A percentile compares a stretch with the other conserved stretches of the same genome.
phyloP scores from a whole-genome alignment of 495 filamentous ascomycete genomes.

The Aspergillus kassunensis region DNA sequence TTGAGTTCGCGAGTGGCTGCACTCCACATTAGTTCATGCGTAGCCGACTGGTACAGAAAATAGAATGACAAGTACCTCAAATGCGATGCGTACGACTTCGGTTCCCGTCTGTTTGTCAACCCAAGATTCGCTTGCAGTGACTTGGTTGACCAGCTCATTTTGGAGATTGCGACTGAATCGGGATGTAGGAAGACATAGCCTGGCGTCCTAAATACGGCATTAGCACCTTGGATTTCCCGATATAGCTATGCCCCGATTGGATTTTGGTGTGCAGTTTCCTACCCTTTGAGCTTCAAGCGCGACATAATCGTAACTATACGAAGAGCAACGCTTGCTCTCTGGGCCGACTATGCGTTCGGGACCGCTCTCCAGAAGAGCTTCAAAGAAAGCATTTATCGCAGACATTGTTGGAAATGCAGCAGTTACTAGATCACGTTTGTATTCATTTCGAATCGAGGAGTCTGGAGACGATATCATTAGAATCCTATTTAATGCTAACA shows the following conservation, averaged over 20 bases:
- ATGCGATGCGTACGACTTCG: constrained; percentile 18
- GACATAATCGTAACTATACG: neutral
- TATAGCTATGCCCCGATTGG: too few species aligned
- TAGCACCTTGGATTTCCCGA: too few species aligned
- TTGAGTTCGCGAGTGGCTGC: constrained; percentile 3
- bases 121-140: constrained; percentile 28
- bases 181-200: constrained; percentile 23
- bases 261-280: neutral
- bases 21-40: constrained; percentile 3
- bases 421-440: constrained; percentile 17
- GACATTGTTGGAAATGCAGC: neutral
- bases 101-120: constrained; percentile 15
- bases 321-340: constrained; percentile 20
- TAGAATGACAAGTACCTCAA: constrained; percentile 26
- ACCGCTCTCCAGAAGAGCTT: constrained; percentile 5
- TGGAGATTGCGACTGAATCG: constrained; percentile 8
- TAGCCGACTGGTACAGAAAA: neutral
- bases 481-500: neutral
- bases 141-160: constrained; percentile 16
- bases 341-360: neutral
- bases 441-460: constrained; percentile 18
- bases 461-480: constrained; percentile 11
- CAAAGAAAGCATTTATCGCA: constrained; percentile 10
- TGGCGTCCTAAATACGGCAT: constrained; percentile 6
- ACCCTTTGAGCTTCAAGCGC: constrained; percentile 17